phyloP scores from a whole-genome alignment of 768 basidiomycete species.

The Mycena pura region DNA sequence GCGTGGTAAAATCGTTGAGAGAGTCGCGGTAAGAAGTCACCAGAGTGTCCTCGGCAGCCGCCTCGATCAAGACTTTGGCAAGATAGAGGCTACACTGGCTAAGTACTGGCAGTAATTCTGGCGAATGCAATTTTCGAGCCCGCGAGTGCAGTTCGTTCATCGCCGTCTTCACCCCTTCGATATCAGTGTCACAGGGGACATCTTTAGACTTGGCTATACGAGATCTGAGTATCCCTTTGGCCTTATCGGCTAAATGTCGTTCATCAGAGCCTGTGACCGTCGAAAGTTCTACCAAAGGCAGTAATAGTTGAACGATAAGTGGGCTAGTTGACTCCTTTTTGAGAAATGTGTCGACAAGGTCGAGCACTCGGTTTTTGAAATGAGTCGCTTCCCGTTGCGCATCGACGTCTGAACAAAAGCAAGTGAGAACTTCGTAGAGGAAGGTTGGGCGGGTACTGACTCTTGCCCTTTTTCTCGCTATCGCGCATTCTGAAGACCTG shows the following conservation, averaged over 20 bases:
- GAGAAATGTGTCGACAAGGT: slow-evolving; percentile 88
- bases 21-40: slow-evolving; percentile 67
- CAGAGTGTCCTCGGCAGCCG: slow-evolving; percentile 53
- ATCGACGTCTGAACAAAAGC: slow-evolving; percentile 54
- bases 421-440: background rate
- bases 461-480: slow-evolving; percentile 69
- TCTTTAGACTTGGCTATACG: slow-evolving; percentile 81
- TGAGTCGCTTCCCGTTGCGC: slow-evolving; percentile 90
- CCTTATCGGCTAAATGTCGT: slow-evolving; percentile 88
- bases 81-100: slow-evolving; percentile 77
- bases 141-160: slow-evolving; percentile 71
- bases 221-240: slow-evolving; percentile 75
- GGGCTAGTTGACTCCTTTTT: slow-evolving; percentile 81
- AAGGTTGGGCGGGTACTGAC: slow-evolving; percentile 44
- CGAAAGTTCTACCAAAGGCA: slow-evolving; percentile 81
- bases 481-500: slow-evolving; percentile 79
- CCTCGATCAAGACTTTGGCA: slow-evolving; percentile 52
- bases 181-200: slow-evolving; percentile 54
- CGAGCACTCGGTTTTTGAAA: slow-evolving; percentile 95
- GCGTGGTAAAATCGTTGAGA: slow-evolving; percentile 75
- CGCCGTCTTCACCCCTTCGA: slow-evolving; percentile 51
- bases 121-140: slow-evolving; percentile 70
- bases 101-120: slow-evolving; percentile 68
- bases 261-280: slow-evolving; percentile 75
- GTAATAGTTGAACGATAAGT: slow-evolving; percentile 67